These are phyloP conservation scores for Ammopiptanthus mongolicus DNA, from an alignment of 306 rosid genomes.

Conservation along the genomic window DNA sequence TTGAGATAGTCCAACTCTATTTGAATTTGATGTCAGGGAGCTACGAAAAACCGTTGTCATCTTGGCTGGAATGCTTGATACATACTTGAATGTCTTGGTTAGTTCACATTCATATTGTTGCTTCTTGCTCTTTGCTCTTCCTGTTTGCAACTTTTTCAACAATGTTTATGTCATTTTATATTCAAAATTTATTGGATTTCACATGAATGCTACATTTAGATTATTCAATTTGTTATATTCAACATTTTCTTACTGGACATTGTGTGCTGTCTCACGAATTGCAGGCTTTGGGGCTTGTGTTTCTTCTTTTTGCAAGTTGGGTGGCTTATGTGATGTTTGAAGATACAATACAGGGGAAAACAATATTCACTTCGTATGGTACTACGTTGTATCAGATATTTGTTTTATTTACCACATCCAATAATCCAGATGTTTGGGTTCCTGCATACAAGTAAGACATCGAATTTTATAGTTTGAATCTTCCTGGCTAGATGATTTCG, in stretches of 20 bases:
- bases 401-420: conserved; percentile 82
- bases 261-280: conserved; percentile 19
- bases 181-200: conserved; percentile 8
- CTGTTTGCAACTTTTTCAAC: conserved; percentile 6
- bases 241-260: conserved; percentile 2
- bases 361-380: conserved; percentile 75
- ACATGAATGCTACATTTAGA: background rate
- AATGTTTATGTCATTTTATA: background rate
- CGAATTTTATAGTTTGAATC: conserved; percentile 13
- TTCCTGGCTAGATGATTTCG: conserved; percentile 7
- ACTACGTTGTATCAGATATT: conserved; percentile 78
- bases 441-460: conserved; percentile 95
- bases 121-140: conserved; percentile 13
- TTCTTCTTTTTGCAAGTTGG: conserved; percentile 95
- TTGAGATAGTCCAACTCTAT: conserved; percentile 17
- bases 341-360: conserved; percentile 81
- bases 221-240: conserved; percentile 8
- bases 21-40: conserved; percentile 56
- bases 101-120: conserved; percentile 36
- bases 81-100: conserved; percentile 85
- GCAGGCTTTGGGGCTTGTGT: conserved; percentile 84
- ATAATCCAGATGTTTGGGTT: conserved; percentile 98
- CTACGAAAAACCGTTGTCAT: conserved; percentile 57
- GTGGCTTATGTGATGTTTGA: conserved; percentile 91
- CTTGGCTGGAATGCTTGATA: conserved; percentile 89